A percentile compares a stretch with the other conserved stretches of the same genome.
phyloP scores from a whole-genome alignment of 306 rosid genomes.

The Vigna radiata region DNA sequence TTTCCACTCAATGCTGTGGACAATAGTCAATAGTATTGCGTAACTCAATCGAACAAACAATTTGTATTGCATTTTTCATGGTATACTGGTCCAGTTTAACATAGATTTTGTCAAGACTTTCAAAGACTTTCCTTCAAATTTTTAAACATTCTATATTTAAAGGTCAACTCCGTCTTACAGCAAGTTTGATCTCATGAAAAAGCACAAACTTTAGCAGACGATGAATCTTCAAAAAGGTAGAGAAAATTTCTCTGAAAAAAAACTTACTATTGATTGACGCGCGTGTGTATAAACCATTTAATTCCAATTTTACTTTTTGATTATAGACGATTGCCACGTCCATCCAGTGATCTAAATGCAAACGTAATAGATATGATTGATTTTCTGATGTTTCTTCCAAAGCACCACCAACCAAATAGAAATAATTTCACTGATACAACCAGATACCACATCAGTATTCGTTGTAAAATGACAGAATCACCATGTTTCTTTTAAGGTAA shows the following conservation, averaged over 20 bases:
- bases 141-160: background rate
- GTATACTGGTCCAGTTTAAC: background rate
- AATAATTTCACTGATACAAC: background rate
- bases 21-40: too few relatives aligned
- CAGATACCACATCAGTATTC: background rate
- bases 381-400: background rate
- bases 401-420: background rate
- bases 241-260: background rate
- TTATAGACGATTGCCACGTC: background rate
- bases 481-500: background rate
- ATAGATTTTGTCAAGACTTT: background rate
- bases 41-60: background rate
- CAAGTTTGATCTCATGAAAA: background rate
- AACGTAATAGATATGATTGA: background rate
- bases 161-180: background rate
- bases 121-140: background rate
- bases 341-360: conserved; percentile 8
- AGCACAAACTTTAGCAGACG: background rate
- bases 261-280: background rate
- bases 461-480: background rate
- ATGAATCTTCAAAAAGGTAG: background rate
- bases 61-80: background rate
- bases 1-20: background rate
- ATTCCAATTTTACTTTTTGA: background rate
- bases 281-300: background rate